Percentiles rank a stretch among this genome's conserved stretches.
phyloP scores from a whole-genome alignment of 768 basidiomycete species.

The Cystobasidium ongulense region DNA sequence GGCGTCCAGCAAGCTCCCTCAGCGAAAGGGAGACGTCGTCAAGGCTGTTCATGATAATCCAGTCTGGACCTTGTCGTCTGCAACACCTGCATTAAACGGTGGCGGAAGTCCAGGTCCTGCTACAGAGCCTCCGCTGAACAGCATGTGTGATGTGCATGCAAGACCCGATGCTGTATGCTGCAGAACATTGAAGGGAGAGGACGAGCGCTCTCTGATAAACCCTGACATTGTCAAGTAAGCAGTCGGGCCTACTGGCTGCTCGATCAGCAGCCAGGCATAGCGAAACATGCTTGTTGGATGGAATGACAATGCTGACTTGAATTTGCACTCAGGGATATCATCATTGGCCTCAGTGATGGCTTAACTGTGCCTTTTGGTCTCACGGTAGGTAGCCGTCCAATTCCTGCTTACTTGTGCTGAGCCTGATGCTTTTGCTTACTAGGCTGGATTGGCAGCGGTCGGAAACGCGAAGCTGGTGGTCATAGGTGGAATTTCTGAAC shows the following conservation, averaged over 20 bases:
- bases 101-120: neutral
- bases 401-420: too few relatives aligned
- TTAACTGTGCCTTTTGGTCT: slow-evolving; percentile 80
- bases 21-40: neutral
- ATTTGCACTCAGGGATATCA: slow-evolving; percentile 12
- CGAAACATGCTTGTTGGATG: slow-evolving; percentile 47
- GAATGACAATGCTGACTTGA: neutral
- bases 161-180: slow-evolving; percentile 56
- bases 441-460: slow-evolving; percentile 74
- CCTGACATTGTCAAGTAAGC: slow-evolving; percentile 74
- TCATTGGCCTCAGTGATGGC: neutral
- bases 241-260: neutral
- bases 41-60: slow-evolving; percentile 6
- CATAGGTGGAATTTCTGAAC: slow-evolving; percentile 73
- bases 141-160: slow-evolving; percentile 25
- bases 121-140: slow-evolving; percentile 14
- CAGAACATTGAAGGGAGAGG: slow-evolving; percentile 71
- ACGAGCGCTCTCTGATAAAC: slow-evolving; percentile 71
- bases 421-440: neutral
- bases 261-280: slow-evolving; percentile 42
- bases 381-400: slow-evolving; percentile 44
- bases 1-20: slow-evolving; percentile 22
- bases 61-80: slow-evolving; percentile 14
- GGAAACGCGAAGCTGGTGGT: slow-evolving; percentile 77
- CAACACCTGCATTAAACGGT: neutral